phyloP scores from a whole-genome alignment of 2,329 filamentous ascomycete species.

The Sclerotinia trifoliorum region DNA sequence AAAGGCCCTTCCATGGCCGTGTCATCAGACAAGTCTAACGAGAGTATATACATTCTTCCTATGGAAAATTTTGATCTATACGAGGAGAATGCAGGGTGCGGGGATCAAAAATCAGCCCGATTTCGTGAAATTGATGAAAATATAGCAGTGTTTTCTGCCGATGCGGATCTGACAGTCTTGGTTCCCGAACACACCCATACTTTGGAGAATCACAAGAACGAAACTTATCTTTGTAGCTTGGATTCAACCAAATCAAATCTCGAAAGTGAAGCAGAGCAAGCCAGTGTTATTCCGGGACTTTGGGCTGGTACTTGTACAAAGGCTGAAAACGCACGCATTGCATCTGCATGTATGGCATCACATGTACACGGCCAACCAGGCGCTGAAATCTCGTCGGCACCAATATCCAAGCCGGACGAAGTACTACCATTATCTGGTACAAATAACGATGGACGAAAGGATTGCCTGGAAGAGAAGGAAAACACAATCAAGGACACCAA shows the following conservation, averaged over 20 bases:
- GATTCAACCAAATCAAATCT: neutral
- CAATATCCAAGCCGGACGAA: neutral
- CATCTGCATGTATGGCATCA: neutral
- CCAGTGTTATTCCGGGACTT: neutral
- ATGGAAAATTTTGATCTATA: conserved; percentile 3
- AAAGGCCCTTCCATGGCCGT: neutral
- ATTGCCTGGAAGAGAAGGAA: neutral
- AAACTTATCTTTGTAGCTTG: neutral
- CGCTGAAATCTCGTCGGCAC: neutral
- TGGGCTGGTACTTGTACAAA: neutral
- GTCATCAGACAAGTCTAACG: neutral
- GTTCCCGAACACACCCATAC: neutral
- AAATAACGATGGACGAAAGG: neutral
- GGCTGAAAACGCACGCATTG: neutral
- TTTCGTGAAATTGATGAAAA: neutral
- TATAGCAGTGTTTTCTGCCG: neutral
- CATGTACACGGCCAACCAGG: neutral
- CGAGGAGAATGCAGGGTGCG: conserved; percentile 7
- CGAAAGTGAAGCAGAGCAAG: neutral
- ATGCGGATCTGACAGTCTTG: neutral
- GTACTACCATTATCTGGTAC: neutral
- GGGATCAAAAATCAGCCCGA: neutral
- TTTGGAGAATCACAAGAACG: neutral
- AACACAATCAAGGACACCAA: too few relatives aligned
- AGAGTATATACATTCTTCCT: conserved; percentile 1